Evolutionary conservation across 2,329 filamentous ascomycete species (phyloP).

Genomic region (Lecanicillium sp.): DNA sequence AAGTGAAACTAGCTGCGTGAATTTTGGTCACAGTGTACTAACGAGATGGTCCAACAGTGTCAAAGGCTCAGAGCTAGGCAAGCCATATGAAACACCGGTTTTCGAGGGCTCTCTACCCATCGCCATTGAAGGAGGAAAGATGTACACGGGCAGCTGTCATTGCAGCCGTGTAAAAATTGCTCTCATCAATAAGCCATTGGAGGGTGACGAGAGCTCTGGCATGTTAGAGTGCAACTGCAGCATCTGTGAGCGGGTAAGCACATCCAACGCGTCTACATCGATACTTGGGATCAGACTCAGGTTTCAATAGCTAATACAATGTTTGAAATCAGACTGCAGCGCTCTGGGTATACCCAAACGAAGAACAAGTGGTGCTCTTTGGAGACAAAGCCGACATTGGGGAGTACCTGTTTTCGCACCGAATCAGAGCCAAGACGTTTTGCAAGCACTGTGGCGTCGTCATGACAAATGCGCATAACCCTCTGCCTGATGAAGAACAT

Average conservation of each 20-base stretch:
- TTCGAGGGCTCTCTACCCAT: constrained; percentile 34
- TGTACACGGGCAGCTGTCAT: constrained; percentile 44
- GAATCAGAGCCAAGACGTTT: constrained; percentile 31
- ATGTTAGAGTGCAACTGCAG: constrained; percentile 43
- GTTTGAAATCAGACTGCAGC: constrained; percentile 31
- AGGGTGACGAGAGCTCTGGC: constrained; percentile 23
- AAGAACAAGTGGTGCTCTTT: constrained; percentile 30
- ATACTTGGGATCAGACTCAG: too few species aligned
- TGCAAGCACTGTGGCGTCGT: constrained; percentile 39
- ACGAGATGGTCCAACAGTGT: constrained; percentile 21
- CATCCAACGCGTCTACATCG: neutral
- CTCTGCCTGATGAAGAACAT: constrained; percentile 26
- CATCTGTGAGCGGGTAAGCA: constrained; percentile 33
- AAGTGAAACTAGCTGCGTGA: constrained; percentile 12
- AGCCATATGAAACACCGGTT: constrained; percentile 23
- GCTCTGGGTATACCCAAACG: constrained; percentile 35
- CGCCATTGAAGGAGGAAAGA: constrained; percentile 25
- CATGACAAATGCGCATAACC: constrained; percentile 24
- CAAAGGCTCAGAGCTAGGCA: constrained; percentile 26
- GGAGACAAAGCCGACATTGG: constrained; percentile 28
- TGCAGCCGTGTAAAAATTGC: constrained; percentile 40
- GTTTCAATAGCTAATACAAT: too few species aligned
- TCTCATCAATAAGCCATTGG: constrained; percentile 32
- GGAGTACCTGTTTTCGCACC: constrained; percentile 26
- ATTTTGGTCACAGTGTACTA: neutral